Evolutionary conservation across 768 basidiomycete genomes (phyloP).

Genomic region (Coprinopsis strossmayeri): DNA sequence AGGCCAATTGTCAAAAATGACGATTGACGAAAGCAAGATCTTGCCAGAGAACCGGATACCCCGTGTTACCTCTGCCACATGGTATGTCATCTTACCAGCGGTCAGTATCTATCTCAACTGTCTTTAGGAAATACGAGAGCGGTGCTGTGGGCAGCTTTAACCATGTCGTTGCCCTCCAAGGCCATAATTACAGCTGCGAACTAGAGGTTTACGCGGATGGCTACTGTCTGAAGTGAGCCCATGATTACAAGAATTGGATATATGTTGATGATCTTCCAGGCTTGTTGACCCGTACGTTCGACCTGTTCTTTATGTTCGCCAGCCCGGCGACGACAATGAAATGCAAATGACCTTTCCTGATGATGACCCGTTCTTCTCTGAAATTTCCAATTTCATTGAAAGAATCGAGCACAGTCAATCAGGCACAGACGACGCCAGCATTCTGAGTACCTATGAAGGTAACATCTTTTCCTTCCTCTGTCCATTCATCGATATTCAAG

Average conservation of each 20-base stretch:
- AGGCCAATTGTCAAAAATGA: slow-evolving; percentile 74
- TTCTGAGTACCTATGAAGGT: slow-evolving; percentile 85
- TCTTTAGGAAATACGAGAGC: slow-evolving; percentile 82
- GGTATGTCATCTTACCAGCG: slow-evolving; percentile 35
- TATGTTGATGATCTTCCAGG: slow-evolving; percentile 27
- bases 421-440: slow-evolving; percentile 71
- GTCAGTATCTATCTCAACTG: not conserved
- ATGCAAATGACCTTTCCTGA: slow-evolving; percentile 65
- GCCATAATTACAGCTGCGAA: slow-evolving; percentile 90
- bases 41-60: slow-evolving; percentile 87
- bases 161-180: slow-evolving; percentile 88
- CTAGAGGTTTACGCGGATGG: slow-evolving; percentile 93
- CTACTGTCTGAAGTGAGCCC: slow-evolving; percentile 69
- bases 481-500: not conserved
- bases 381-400: slow-evolving; percentile 85
- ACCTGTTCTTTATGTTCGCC: slow-evolving; percentile 81
- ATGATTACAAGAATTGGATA: not conserved
- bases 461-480: slow-evolving; percentile 4
- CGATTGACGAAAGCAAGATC: slow-evolving; percentile 81
- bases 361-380: slow-evolving; percentile 93
- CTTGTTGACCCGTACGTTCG: slow-evolving; percentile 91
- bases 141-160: slow-evolving; percentile 92
- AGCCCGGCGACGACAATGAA: slow-evolving; percentile 74
- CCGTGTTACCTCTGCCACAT: slow-evolving; percentile 86
- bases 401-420: slow-evolving; percentile 78